Base-by-base conservation (phyloP, 805 yeast genomes). In the Ogataea salicorniae region DNA sequence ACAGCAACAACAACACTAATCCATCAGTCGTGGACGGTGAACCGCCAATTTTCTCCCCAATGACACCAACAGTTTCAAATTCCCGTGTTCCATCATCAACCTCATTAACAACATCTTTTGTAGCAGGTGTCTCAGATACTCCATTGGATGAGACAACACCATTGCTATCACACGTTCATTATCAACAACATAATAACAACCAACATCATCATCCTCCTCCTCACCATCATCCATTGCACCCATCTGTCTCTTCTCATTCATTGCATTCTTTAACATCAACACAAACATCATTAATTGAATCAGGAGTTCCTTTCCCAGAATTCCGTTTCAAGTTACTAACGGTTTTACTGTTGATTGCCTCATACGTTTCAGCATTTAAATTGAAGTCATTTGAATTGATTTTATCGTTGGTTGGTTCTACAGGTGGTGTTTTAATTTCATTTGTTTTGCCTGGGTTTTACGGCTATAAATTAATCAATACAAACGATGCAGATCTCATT, bases 351-450 rank as follows among this genome's bases (percentile, higher is more conserved):
- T 66, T 81, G 5, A 2, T 72, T 0, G 51, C 62, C 2, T 74
- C 84, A 0, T 86, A 84, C 57, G 49, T 73, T 0, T 64, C 80
- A 15, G 88, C 95, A 0, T 63, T 81, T 1, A 63, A 79, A 9
- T 76, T 86, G 9, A 68, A 73, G 1, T 83, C 88, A 0, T 79
- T 86, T 59, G 91, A 84, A 45, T 73, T 77, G 34, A 85, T 86
- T 4, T 65, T 86, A 42, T 80, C 92, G 1, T 68, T 86, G 45
- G 90, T 86, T 9, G 95, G 95, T 4, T 84, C 91, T 5, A 86
- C 94, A 0, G 95, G 95, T 0, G 86, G 91, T 5, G 87, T 91
- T 0, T 72, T 88, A 23, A 86, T 86, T 43, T 81, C 89, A 22
- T 86, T 85, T 63, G 84, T 84, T 9, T 70, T 86, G 39, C 95